Evolutionary conservation across 2,329 filamentous ascomycete species (phyloP).

Genomic region (Stemphylium lycopersici): DNA sequence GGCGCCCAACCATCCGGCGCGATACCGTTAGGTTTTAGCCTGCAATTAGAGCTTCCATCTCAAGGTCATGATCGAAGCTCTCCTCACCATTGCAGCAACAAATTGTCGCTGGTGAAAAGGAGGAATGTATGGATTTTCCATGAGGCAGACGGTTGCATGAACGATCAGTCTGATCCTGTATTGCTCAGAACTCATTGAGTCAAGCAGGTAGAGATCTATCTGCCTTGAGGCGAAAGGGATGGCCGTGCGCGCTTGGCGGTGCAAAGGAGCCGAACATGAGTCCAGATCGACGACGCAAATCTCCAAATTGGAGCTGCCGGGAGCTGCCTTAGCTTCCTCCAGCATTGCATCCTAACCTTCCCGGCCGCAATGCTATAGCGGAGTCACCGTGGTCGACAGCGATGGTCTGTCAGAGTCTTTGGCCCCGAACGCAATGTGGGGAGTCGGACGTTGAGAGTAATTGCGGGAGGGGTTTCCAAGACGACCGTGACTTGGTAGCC

Average conservation of each 20-base stretch:
- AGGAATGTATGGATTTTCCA: background rate
- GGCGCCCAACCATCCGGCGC: constrained; percentile 29
- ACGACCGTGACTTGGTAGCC: background rate
- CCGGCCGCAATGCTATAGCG: constrained; percentile 2
- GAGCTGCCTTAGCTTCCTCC: background rate
- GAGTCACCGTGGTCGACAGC: background rate
- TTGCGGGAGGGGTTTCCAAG: background rate
- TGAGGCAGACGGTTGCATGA: constrained; percentile 13
- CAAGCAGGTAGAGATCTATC: constrained; percentile 6
- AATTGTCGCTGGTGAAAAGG: constrained; percentile 1
- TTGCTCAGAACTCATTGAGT: background rate
- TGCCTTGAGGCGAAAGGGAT: constrained; percentile 10
- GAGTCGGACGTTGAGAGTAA: too few relatives aligned
- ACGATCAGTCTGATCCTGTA: constrained; percentile 6
- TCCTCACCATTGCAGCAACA: background rate
- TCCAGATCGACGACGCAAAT: constrained; percentile 24
- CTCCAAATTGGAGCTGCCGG: constrained; percentile 8
- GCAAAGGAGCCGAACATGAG: constrained; percentile 22
- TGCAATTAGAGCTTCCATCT: constrained; percentile 12
- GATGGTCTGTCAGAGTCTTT: background rate
- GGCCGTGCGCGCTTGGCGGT: constrained; percentile 25
- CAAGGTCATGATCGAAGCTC: background rate
- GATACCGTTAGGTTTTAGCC: constrained; percentile 29
- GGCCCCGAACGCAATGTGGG: too few relatives aligned
- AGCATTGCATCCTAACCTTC: background rate